phyloP scores from a whole-genome alignment of 2,329 filamentous ascomycete genomes.

The Dryadomyces quercus-mongolicae region DNA sequence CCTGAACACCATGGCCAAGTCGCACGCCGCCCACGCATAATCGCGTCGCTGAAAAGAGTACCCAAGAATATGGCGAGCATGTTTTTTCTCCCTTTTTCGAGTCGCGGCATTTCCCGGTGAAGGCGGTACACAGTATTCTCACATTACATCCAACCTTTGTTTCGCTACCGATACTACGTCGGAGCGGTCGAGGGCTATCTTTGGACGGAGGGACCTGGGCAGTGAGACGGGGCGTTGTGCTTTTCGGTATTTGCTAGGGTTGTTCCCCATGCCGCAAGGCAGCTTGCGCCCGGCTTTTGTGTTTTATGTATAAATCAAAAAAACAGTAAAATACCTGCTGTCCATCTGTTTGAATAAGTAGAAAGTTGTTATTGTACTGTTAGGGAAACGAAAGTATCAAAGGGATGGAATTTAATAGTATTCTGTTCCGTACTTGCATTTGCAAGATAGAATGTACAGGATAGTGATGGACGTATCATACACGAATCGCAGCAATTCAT shows the following conservation, averaged over 20 bases:
- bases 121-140: background rate
- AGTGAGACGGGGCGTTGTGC: conserved; percentile 1
- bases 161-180: too few species aligned
- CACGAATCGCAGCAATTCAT: too few species aligned
- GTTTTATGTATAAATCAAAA: background rate
- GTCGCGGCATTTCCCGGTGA: background rate
- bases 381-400: too few species aligned
- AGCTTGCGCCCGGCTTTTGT: background rate
- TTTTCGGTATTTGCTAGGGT: background rate
- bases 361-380: too few species aligned
- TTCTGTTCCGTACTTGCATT: too few species aligned
- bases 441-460: too few species aligned
- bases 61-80: background rate
- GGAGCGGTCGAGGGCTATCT: background rate
- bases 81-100: background rate
- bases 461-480: too few species aligned
- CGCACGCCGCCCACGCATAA: conserved; percentile 1
- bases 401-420: too few species aligned
- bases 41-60: background rate
- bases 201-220: background rate
- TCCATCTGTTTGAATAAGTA: too few species aligned
- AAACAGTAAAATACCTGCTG: background rate
- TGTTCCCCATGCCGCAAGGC: background rate
- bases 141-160: background rate
- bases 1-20: conserved; percentile 96